phyloP scores from a whole-genome alignment of 2,329 filamentous ascomycete genomes.

The Geoglossum cookeanum region DNA sequence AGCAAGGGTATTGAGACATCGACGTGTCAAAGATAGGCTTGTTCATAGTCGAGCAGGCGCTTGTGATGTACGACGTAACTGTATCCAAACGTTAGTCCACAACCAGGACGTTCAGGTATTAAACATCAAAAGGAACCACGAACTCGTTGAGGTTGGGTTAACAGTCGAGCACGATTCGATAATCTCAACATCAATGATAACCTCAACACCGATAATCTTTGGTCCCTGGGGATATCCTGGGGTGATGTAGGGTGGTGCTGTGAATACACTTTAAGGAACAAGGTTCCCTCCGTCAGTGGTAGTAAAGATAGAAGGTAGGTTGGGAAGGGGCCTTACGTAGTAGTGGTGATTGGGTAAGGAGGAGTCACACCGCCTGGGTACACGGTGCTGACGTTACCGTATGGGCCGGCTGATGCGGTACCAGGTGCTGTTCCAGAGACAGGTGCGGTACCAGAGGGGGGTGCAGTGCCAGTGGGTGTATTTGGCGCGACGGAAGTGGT shows the following conservation, averaged over 20 bases:
- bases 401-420: too few relatives aligned
- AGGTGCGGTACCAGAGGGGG: too few relatives aligned
- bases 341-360: background rate
- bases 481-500: conserved; percentile 4
- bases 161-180: conserved; percentile 12
- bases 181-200: conserved; percentile 16
- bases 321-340: background rate
- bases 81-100: background rate
- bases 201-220: conserved; percentile 16
- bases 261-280: background rate
- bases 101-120: background rate
- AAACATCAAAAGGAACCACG: background rate
- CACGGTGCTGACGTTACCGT: too few relatives aligned
- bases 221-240: conserved; percentile 5
- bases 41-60: conserved; percentile 13
- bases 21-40: conserved; percentile 16
- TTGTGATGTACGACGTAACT: conserved; percentile 6
- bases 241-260: conserved; percentile 5
- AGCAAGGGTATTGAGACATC: conserved; percentile 14
- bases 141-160: background rate
- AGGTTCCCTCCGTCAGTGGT: background rate
- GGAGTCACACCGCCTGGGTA: background rate
- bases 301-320: too few relatives aligned
- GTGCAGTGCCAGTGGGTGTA: background rate
- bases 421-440: too few relatives aligned